Evolutionary conservation across 495 filamentous ascomycete genomes (phyloP).

Genomic region (Xylaria castorea): DNA sequence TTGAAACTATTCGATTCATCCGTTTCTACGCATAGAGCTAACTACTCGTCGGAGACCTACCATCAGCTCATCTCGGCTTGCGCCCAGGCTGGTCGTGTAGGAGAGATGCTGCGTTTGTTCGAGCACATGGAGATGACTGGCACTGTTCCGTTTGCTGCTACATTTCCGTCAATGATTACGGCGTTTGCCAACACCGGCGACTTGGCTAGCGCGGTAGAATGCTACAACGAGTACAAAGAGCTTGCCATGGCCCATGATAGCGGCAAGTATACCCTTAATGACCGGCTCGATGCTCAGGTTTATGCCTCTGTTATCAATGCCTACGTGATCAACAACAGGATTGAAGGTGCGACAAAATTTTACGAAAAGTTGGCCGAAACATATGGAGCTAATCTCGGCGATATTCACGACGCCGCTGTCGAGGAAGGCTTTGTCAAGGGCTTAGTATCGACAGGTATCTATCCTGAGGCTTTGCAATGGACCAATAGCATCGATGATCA

Average conservation of each 20-base stretch:
- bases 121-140: slow-evolving; percentile 84
- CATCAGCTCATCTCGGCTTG: slow-evolving; percentile 82
- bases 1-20: slow-evolving; percentile 83
- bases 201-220: slow-evolving; percentile 86
- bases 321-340: slow-evolving; percentile 79
- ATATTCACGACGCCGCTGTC: slow-evolving; percentile 73
- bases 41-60: slow-evolving; percentile 71
- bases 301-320: slow-evolving; percentile 89
- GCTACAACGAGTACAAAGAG: slow-evolving; percentile 90
- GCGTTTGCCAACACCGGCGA: slow-evolving; percentile 84
- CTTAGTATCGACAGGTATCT: slow-evolving; percentile 66
- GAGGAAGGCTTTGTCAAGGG: slow-evolving; percentile 76
- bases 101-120: slow-evolving; percentile 88
- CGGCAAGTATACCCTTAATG: slow-evolving; percentile 70
- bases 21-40: slow-evolving; percentile 64
- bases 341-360: slow-evolving; percentile 81
- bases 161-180: slow-evolving; percentile 90
- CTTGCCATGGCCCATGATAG: slow-evolving; percentile 81
- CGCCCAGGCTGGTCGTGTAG: slow-evolving; percentile 74
- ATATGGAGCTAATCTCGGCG: slow-evolving; percentile 58
- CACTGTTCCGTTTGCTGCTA: slow-evolving; percentile 74
- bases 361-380: slow-evolving; percentile 75
- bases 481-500: slow-evolving; percentile 58
- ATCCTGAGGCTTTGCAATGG: slow-evolving; percentile 70
- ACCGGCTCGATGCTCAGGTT: slow-evolving; percentile 79